Evolutionary conservation across 2,329 filamentous ascomycete species (phyloP), one percentile per base, ranked within the genome.

Genomic region (Colletotrichum shisoi): DNA sequence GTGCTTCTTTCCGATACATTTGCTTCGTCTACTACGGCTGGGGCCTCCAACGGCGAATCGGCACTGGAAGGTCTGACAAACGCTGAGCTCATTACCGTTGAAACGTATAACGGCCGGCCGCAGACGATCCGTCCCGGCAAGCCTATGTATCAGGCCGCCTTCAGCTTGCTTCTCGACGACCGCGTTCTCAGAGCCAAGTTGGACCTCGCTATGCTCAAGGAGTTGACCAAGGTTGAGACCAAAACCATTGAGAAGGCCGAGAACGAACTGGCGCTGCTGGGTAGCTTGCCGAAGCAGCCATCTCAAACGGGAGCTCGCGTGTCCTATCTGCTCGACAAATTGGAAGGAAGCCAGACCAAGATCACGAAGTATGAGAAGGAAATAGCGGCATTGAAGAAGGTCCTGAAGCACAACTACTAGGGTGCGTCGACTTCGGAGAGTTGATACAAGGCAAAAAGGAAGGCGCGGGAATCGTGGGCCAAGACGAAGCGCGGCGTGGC

Each of bases 91-190:
- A 93, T 99, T 74, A 87, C 88, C 1, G 88, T 98, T 58, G 85
- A 85, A 31, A 87, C 87, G 4, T 81, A 84, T 57, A 90, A 91
- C 52, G 94, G 95, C 0, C 89, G 93, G 0, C 94, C 95, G 0
- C 87, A 89, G 64, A 83, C 83, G 39, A 91, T 98, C 76, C 89
- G 85, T 61, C 90, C 93, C 0, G 93, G 93, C 24, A 93, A 92
- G 74, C 94, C 94, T 0, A 90, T 98, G 31, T 96, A 94, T 77
- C 87, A 89, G 65, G 88, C 94, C 1, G 94, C 94, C 0, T 98
- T 98, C 79, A 84, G 85, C 67, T 82, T 86, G 44, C 80, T 97
- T 44, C 84, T 88, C 0, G 80, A 86, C 52, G 94, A 97, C 74
- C 82, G 84, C 7, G 92, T 93, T 0, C 82, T 97, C 48, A 84